Base-by-base conservation (phyloP, 2,329 filamentous ascomycete species). In the Sporothrix luriei region DNA sequence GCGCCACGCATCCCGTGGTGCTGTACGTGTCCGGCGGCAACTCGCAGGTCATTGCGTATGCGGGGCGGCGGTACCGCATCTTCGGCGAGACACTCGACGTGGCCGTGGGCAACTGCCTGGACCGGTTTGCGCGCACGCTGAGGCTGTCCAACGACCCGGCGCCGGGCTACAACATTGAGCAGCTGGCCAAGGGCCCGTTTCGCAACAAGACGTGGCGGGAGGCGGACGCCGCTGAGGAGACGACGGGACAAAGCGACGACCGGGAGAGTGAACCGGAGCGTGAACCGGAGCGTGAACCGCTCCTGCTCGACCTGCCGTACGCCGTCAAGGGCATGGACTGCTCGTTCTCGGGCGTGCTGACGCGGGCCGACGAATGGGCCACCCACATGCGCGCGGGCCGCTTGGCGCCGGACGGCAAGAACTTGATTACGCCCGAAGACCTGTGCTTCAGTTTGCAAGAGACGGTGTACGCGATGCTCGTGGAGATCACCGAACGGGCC, bases 241-340 rank as follows among this genome's bases (percentile, higher is more conserved):
- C 3, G 10, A 33, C 61, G 24, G 2, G 26, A n/a, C 7, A 16
- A 21, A 48, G 19, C 5, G 21, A 66, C 33, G 64, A 55, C 16
- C n/a, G n/a, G 0, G 90, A 91, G 79, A 88, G 21, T 13, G 13
- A n/a, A n/a, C 68, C 70, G 0, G 90, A 91, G 79, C 88, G 21
- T 13, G 13, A n/a, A n/a, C 68, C 70, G 0, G 90, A 91, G 79
- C 88, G 89, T 68, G 87, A 87, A 0, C 87, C 84, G 57, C 81
- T 88, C 26, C 82, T 99, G 51, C 84, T 98, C 21, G 94, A 98
- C 74, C 83, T 99, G 38, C 95, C 95, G 1, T 99, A 99, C 77
- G 89, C 94, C 2, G 95, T 99, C 73, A 99, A 99, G 80, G 95
- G 95, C 66, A 99, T 99, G 95, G 95, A 99, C 79, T 97, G 93